Evolutionary conservation across 306 rosid species (phyloP).

Genomic region (Vigna mungo): DNA sequence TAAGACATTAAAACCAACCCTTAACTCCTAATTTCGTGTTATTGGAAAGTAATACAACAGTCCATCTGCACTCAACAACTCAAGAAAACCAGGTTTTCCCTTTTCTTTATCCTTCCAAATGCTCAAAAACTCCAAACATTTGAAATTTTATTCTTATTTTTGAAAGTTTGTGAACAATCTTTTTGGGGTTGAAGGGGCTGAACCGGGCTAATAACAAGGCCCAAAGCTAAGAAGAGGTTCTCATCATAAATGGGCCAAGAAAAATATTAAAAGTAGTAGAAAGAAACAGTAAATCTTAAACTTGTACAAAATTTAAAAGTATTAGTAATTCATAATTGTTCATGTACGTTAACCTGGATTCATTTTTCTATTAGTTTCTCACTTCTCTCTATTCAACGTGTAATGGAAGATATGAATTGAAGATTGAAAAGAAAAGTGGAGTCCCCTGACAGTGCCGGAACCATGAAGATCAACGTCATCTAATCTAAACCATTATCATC

Average conservation of each 20-base stretch:
- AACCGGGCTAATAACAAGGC: background rate
- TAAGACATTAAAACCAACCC: background rate
- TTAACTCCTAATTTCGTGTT: slow-evolving; percentile 3
- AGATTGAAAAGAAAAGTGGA: no score
- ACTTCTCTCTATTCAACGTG: no score
- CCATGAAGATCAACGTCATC: no score
- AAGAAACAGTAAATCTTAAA: no score
- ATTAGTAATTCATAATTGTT: no score
- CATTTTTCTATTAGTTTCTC: no score
- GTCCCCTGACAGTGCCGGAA: no score
- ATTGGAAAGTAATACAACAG: background rate
- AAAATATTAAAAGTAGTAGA: background rate
- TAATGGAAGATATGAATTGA: no score
- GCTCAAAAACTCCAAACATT: slow-evolving; percentile 31
- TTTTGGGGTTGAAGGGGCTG: background rate
- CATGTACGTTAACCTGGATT: no score
- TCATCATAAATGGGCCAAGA: background rate
- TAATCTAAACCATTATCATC: no score
- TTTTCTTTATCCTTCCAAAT: background rate
- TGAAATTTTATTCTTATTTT: background rate
- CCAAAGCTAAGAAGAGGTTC: background rate
- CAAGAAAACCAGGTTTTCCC: slow-evolving; percentile 13
- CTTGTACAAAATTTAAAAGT: no score
- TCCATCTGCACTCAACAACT: slow-evolving; percentile 52
- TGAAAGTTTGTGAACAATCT: background rate